Percentiles rank a stretch among this genome's conserved stretches.
Conservation (phyloP, 2,329 filamentous ascomycete genomes). For the Colletotrichum lentis region DNA sequence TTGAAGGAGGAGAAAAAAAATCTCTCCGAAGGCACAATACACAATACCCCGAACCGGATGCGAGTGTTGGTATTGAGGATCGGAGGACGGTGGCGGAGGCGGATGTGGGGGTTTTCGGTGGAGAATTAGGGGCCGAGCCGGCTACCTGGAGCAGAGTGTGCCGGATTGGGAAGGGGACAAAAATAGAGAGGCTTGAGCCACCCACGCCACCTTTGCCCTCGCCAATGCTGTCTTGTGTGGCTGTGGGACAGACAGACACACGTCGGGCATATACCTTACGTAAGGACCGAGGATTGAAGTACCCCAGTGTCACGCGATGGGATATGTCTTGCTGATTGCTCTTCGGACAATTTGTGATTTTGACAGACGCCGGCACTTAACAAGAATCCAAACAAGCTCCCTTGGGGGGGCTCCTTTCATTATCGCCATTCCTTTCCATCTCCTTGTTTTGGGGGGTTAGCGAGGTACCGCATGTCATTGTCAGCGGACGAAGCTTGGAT, state of each 20-base stretch:
- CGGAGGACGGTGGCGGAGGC: neutral
- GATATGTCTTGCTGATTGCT: no score
- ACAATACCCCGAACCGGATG: neutral
- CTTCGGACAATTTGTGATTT: neutral
- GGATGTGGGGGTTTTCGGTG: neutral
- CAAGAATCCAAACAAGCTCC: neutral
- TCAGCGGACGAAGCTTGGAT: neutral
- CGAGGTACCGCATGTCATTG: no score
- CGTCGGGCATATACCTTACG: neutral
- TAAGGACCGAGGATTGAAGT: neutral
- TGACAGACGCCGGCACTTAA: neutral
- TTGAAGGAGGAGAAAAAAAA: neutral
- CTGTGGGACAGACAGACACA: no score
- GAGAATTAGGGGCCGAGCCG: neutral
- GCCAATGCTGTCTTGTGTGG: neutral
- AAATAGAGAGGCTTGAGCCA: conserved; percentile 19
- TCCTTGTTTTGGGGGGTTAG: neutral
- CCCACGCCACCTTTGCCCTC: conserved; percentile 2
- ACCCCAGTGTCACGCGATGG: no score
- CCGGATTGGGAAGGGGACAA: conserved; percentile 9
- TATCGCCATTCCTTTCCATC: neutral
- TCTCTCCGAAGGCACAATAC: neutral
- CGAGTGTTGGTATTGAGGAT: neutral
- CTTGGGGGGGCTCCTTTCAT: neutral
- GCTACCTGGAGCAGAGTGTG: neutral